Base-by-base conservation (phyloP, 441 rosid genomes). In the Bruguiera hainesii region DNA sequence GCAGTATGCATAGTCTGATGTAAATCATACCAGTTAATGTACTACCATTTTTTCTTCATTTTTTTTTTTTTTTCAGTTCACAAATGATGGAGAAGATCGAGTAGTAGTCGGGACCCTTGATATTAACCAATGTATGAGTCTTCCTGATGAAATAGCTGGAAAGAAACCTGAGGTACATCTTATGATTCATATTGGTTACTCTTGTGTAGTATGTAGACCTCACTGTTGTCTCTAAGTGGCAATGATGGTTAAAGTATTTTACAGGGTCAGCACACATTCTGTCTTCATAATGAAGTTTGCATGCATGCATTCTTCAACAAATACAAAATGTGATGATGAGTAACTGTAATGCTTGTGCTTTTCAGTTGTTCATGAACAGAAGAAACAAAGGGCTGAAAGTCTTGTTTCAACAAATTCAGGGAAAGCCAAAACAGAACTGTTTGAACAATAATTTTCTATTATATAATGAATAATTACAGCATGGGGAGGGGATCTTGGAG, bases 81-180 rank as follows among this genome's bases (percentile, higher is more conserved):
- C 78, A 56, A 82, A 74, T 64, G 76, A 83, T 61, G 83, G 88
- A 70, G 88, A 88, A 78, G 97, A 87, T 52, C 83, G 89, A 77
- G 93, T 90, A 52, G 95, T 90, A 20, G 89, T 93, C 60, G 95
- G 93, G 35, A 84, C 87, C 76, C 97, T 93, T 68, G 97, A 93
- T 83, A 82, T 93, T 72, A 93, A 88, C 82, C 91, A 84, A 68
- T 86, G 97, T 74, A 75, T 84, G 29, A 80, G 83, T 77, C 96
- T 93, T 77, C 91, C 93, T 2, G 93, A 86, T 71, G 98, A 93
- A 83, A 93, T 90, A 15, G 70, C 84, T 42, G 98, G 96, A 75
- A 81, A 74, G 68, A 93, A 79, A 78, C 96, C 97, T 61, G 82
- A 87, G 96, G 95, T 90, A 77, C 52, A 39, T 69, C 23, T 18